Evolutionary conservation across 495 filamentous ascomycete species (phyloP), one percentile per base, ranked within the genome.

Genomic region (Aspergillus conjunctus): DNA sequence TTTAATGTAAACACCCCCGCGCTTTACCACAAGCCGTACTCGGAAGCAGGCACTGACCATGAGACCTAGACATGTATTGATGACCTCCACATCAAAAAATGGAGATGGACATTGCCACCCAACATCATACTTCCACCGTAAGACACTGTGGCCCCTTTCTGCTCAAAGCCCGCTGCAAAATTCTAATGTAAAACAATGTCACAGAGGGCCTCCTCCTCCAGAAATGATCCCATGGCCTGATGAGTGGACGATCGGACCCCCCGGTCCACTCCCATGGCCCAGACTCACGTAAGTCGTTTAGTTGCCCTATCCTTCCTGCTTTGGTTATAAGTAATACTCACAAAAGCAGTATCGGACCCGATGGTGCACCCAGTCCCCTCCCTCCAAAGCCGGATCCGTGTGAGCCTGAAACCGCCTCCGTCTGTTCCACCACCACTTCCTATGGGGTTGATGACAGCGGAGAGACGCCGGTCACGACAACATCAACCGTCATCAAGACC

Each of bases 151-250:
- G 14, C 1, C 34, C 34, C 34, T 37, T 9, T 37, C 9, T 9
- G 34, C 8, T 37, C n/a, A n/a, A n/a, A n/a, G n/a, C n/a, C n/a
- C n/a, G 34, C 9, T 37, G 14, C 34, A 8, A 14, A 37, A 37
- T 8, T 7, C 46, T 50, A 8, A 50, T 26, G 0, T 21, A 22
- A 21, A 21, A 12, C 6, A 46, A n/a, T 37, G 34, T 37, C 9
- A 46, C 46, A 50, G 46, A 50, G 46, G 46, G 7, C 46, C 46
- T 8, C 46, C 46, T 7, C 46, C 46, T 18, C 46, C 46, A 50
- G 17, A 50, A 20, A 5, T 50, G 5, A 21, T 50, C 46, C 18
- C 18, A 15, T 22, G 17, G 9, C 46, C 46, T 1, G 17, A 18
- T 5, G 46, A 22, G 4, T 50, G 46, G 46, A 22, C 20, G 22